phyloP scores from a whole-genome alignment of 331 rosid species.

The Stylosanthes scabra region DNA sequence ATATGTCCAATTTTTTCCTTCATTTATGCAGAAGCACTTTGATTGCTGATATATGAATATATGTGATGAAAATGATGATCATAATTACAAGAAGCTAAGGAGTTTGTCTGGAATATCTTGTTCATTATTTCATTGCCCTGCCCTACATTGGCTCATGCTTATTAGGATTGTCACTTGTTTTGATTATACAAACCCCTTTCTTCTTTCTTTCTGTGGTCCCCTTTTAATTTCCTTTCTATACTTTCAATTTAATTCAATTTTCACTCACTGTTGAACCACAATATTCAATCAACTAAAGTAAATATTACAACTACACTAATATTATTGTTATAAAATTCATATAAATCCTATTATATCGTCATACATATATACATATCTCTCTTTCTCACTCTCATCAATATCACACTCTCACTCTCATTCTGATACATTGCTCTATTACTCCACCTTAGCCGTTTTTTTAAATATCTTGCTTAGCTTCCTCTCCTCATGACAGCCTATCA shows the following conservation, averaged over 20 bases:
- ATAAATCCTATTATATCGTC: conserved; percentile 27
- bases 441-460: conserved; percentile 40
- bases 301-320: conserved; percentile 8
- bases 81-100: conserved; percentile 1
- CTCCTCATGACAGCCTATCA: conserved; percentile 86
- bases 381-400: neutral
- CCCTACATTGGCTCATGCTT: conserved; percentile 47
- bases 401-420: conserved; percentile 29
- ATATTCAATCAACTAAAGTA: conserved; percentile 22
- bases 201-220: conserved; percentile 49
- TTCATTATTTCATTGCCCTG: conserved; percentile 20
- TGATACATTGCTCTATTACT: conserved; percentile 44
- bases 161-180: conserved; percentile 48
- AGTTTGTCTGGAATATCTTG: conserved; percentile 74
- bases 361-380: conserved; percentile 18
- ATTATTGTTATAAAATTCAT: too few species aligned
- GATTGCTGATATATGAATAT: conserved; percentile 47
- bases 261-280: conserved; percentile 29
- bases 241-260: neutral
- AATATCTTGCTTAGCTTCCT: conserved; percentile 29
- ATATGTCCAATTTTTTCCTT: too few species aligned
- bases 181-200: conserved; percentile 13
- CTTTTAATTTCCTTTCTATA: conserved; percentile 10
- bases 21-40: conserved; percentile 14
- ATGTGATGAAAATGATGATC: conserved; percentile 1